These are phyloP conservation scores for Phytophthora sp. DNA, from an alignment of 352 stramenopile genomes.

Conservation along the genomic window DNA sequence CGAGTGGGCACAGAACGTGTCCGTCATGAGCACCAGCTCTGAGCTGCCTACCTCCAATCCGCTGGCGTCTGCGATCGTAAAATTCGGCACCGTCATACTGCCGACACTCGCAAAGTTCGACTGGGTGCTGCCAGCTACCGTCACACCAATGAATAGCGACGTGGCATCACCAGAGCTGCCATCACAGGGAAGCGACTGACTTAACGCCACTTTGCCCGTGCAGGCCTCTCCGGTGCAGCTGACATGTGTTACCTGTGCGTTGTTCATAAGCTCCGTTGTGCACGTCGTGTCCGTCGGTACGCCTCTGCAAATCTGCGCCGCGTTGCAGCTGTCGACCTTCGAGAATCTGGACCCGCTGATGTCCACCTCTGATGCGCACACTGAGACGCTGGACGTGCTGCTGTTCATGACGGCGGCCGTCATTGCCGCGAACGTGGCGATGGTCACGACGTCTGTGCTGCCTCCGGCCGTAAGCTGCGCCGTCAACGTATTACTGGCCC, in stretches of 20 bases:
- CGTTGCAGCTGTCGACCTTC: slow-evolving; percentile 56
- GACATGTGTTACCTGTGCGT: slow-evolving; percentile 45
- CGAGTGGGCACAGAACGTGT: slow-evolving; percentile 46
- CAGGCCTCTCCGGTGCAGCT: slow-evolving; percentile 53
- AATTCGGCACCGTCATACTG: slow-evolving; percentile 46
- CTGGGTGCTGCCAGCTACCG: slow-evolving; percentile 51
- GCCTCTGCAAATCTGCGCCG: slow-evolving; percentile 61
- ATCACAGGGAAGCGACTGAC: slow-evolving; percentile 53
- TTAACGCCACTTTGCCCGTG: slow-evolving; percentile 54
- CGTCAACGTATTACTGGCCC: slow-evolving; percentile 50
- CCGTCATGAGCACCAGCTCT: slow-evolving; percentile 44
- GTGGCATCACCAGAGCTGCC: slow-evolving; percentile 37
- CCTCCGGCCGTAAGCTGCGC: slow-evolving; percentile 53
- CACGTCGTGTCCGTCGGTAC: slow-evolving; percentile 51
- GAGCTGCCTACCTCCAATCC: slow-evolving; percentile 44
- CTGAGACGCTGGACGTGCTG: slow-evolving; percentile 38
- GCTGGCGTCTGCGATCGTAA: slow-evolving; percentile 46
- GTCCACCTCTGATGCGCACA: slow-evolving; percentile 54
- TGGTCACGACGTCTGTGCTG: slow-evolving; percentile 48
- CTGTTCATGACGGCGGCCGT: slow-evolving; percentile 40
- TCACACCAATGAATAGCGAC: slow-evolving; percentile 56
- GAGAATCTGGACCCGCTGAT: slow-evolving; percentile 67
- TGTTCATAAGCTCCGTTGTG: slow-evolving; percentile 43
- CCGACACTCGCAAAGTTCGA: slow-evolving; percentile 59
- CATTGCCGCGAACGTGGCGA: slow-evolving; percentile 51